Conservation (phyloP, 371 early-diverging fungal genomes). For the Zopfochytrium polystomum region DNA sequence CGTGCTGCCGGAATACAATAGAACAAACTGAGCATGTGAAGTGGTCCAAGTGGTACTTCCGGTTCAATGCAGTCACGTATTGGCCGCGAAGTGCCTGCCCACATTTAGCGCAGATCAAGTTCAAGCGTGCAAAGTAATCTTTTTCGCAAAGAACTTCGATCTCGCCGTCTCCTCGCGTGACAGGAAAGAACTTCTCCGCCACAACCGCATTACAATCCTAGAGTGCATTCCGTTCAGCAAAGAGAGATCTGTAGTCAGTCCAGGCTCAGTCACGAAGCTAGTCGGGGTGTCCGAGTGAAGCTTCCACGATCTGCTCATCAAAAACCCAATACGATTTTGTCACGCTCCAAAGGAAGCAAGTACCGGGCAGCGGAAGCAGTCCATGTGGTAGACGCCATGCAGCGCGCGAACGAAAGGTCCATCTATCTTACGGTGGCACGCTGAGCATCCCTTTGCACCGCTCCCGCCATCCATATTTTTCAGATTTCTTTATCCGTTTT, state of each 20-base stretch:
- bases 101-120: constrained; percentile 85
- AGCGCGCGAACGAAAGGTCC: constrained; percentile 90
- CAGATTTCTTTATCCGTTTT: too few relatives aligned
- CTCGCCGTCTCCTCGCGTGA: constrained; percentile 56
- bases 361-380: constrained; percentile 92
- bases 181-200: constrained; percentile 85
- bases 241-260: background rate
- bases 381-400: constrained; percentile 81
- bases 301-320: background rate
- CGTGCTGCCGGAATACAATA: constrained; percentile 89
- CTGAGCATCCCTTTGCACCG: constrained; percentile 20
- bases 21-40: constrained; percentile 92
- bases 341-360: constrained; percentile 26
- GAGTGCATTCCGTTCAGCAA: too few relatives aligned
- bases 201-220: constrained; percentile 84
- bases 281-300: background rate
- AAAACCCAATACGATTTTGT: background rate
- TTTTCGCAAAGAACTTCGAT: constrained; percentile 74
- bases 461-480: too few relatives aligned
- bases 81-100: constrained; percentile 83
- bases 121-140: constrained; percentile 81
- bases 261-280: background rate
- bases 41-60: constrained; percentile 91
- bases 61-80: constrained; percentile 86
- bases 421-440: constrained; percentile 53